Conservation (phyloP, 2,329 filamentous ascomycete species). For the Eutypella sp. region DNA sequence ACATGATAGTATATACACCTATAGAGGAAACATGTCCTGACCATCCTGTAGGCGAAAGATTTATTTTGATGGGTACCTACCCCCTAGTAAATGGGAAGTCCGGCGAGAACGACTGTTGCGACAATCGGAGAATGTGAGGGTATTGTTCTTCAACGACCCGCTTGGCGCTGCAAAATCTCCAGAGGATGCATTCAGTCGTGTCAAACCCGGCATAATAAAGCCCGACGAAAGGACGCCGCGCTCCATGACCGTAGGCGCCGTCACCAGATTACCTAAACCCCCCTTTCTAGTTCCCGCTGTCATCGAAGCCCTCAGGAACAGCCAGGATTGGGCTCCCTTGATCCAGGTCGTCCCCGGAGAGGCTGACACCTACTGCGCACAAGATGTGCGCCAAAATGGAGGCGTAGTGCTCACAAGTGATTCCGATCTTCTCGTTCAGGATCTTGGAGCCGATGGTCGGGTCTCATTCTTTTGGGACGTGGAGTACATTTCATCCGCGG, state of each 20-base stretch:
- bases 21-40: constrained; percentile 7
- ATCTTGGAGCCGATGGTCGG: constrained; percentile 55
- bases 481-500: constrained; percentile 17
- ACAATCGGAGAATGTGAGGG: constrained; percentile 51
- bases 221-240: constrained; percentile 8
- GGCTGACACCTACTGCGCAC: constrained; percentile 77
- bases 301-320: constrained; percentile 61
- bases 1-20: constrained; percentile 15
- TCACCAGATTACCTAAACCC: constrained; percentile 33
- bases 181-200: constrained; percentile 6
- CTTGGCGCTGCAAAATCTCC: constrained; percentile 20
- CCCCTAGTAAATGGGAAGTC: constrained; percentile 56
- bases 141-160: constrained; percentile 35
- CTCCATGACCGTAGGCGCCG: not conserved
- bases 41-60: constrained; percentile 54
- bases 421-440: constrained; percentile 76
- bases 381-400: constrained; percentile 48
- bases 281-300: constrained; percentile 74
- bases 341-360: constrained; percentile 70
- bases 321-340: constrained; percentile 34
- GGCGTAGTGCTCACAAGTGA: constrained; percentile 72
- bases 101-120: constrained; percentile 57
- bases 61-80: constrained; percentile 83
- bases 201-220: constrained; percentile 9
- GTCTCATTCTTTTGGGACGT: constrained; percentile 68